Evolutionary conservation across 805 yeast species (phyloP), one percentile per base, ranked within the genome.

Genomic region (Saccharomycopsis javanensis): DNA sequence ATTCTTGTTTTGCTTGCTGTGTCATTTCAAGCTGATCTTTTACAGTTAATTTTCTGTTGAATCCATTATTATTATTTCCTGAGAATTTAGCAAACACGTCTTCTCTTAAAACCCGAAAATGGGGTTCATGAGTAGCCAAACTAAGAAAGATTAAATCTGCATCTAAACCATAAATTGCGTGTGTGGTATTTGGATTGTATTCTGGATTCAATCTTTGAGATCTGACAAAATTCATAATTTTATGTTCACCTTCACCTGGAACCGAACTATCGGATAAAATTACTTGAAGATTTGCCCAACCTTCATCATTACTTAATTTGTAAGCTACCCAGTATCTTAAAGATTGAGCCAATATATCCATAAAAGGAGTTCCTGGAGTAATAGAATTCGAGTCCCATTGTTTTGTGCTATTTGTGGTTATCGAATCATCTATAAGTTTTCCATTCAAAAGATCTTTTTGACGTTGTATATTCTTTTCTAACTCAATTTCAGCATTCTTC

Each of bases 161-260:
- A 75, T 94, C 99, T 62, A 94, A 76, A 31, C 99, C 99, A 70
- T 94, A 95, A 58, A 94, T 91, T 69, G 96, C 88, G 70, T 94
- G 99, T n/a, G 83, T 78, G 1, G 97, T 91, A 68, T 94, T 92
- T 55, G 98, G 96, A 66, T 88, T 80, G 70, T 92, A 88, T 66
- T 83, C 82, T 0, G 95, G 88, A 64, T 87, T 94, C 45, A 86
- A 79, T 64, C 98, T 78, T 68, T 91, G 98, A 46, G 88, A 80
- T 66, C 99, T 81, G 57, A 94, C 86, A 68, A 91, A 94, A 65
- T 86, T 90, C 99, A 94, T 94, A 64, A 94, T 85, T 70, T 94
- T 94, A 74, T 94, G 99, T 71, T 94, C 99, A 68, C 99, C 99
- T 77, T 94, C 99, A 61, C 99, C 99, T 1, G 99, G 99, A 13